Conservation (phyloP, 257 asterid species). For the Datura wrightii region DNA sequence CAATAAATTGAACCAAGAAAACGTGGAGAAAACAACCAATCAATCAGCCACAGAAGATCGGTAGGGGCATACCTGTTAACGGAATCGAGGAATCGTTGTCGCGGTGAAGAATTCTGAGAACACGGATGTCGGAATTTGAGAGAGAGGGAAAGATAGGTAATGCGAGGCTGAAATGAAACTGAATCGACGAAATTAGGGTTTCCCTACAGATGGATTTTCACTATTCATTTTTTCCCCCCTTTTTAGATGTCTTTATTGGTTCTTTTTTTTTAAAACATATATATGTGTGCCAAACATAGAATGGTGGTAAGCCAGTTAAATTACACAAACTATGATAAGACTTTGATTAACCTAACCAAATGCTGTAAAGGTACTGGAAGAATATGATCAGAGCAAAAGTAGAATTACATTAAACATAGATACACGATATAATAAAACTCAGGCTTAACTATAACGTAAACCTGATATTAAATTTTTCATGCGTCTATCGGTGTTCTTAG, state of each 20-base stretch:
- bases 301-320: no score
- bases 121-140: not conserved
- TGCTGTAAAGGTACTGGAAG: not conserved
- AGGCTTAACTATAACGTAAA: not conserved
- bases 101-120: not conserved
- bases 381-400: conserved; percentile 2
- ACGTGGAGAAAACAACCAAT: not conserved
- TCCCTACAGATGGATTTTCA: conserved; percentile 10
- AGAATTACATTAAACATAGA: conserved; percentile 15
- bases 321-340: no score
- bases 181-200: conserved; percentile 58
- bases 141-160: conserved; percentile 16
- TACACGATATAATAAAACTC: conserved; percentile 7
- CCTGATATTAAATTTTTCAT: conserved; percentile 7
- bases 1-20: no score
- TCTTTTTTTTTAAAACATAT: no score
- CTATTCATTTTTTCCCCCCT: not conserved
- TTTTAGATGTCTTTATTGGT: not conserved
- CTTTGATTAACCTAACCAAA: not conserved
- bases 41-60: not conserved
- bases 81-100: not conserved
- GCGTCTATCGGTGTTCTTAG: not conserved
- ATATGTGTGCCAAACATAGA: not conserved
- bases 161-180: conserved; percentile 37
- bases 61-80: not conserved